Conservation (phyloP, 2,329 filamentous ascomycete genomes). For the Didymella sp. region DNA sequence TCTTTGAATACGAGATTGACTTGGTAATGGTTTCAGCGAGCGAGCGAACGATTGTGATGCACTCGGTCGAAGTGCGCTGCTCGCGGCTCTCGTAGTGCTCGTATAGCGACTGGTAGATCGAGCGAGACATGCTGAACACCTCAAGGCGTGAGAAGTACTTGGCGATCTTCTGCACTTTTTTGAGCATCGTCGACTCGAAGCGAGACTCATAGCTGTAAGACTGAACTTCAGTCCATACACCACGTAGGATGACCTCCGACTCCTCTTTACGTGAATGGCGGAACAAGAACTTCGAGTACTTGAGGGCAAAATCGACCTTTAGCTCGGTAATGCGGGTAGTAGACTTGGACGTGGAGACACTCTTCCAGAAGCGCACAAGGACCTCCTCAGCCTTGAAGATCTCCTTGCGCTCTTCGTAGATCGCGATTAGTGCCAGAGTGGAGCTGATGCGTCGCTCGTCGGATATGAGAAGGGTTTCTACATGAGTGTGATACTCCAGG, state of each 20-base stretch:
- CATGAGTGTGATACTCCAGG: constrained; percentile 28
- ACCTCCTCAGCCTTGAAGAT: constrained; percentile 34
- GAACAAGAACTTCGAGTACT: constrained; percentile 31
- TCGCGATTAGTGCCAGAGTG: constrained; percentile 24
- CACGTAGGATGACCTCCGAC: constrained; percentile 32
- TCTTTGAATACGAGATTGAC: constrained; percentile 26
- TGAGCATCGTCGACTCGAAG: constrained; percentile 31
- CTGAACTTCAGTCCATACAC: constrained; percentile 32
- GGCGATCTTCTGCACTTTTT: constrained; percentile 27
- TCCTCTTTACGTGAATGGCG: constrained; percentile 32
- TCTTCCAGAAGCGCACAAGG: constrained; percentile 33
- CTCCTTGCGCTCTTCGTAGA: constrained; percentile 35
- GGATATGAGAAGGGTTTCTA: constrained; percentile 25
- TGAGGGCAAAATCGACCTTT: constrained; percentile 30
- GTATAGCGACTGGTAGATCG: constrained; percentile 35
- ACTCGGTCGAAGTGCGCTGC: constrained; percentile 34
- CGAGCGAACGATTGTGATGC: constrained; percentile 32
- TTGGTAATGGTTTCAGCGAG: constrained; percentile 35
- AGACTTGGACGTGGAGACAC: constrained; percentile 21
- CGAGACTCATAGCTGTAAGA: constrained; percentile 31
- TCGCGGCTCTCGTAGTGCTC: constrained; percentile 35
- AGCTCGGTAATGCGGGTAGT: constrained; percentile 27
- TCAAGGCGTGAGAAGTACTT: constrained; percentile 28
- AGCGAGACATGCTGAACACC: constrained; percentile 29
- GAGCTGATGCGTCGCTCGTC: constrained; percentile 31